These are phyloP conservation scores for Pestalotiopsis sp. DNA, from an alignment of 2,329 filamentous ascomycete species.

Conservation along the genomic window DNA sequence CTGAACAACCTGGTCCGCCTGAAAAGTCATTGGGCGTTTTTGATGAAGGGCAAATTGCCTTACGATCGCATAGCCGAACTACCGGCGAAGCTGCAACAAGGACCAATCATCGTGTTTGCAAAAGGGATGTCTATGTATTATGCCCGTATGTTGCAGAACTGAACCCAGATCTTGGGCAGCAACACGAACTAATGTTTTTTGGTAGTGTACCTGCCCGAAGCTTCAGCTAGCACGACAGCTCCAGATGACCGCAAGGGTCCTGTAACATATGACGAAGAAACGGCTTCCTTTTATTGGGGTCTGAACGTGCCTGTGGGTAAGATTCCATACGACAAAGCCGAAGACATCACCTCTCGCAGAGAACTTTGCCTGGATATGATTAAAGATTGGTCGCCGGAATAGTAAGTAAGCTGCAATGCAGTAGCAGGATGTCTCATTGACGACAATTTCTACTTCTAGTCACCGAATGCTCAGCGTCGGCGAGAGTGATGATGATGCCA, in stretches of 20 bases:
- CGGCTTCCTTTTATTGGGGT: not conserved
- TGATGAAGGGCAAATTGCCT: not conserved
- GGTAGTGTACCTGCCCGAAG: not conserved
- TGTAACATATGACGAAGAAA: not conserved
- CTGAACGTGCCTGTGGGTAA: not conserved
- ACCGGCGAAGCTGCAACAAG: not conserved
- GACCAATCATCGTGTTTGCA: not conserved
- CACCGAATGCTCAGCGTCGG: not conserved
- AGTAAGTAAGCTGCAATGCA: not conserved
- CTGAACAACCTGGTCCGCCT: not conserved
- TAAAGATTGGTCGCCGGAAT: not conserved
- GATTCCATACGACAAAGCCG: not conserved
- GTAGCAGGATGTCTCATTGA: not conserved
- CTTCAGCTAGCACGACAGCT: not conserved
- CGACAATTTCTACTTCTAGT: not conserved
- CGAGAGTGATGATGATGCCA: not conserved
- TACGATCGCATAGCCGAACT: not conserved
- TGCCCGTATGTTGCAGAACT: not conserved
- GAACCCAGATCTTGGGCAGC: not conserved
- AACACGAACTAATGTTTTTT: not conserved
- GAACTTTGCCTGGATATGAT: not conserved
- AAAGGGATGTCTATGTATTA: not conserved
- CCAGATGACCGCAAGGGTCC: not conserved
- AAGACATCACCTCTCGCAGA: not conserved
- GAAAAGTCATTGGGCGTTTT: not conserved